Percentiles rank a stretch among this genome's conserved stretches.
Conservation (phyloP, 345 rosid species). For the Garcia nutans region DNA sequence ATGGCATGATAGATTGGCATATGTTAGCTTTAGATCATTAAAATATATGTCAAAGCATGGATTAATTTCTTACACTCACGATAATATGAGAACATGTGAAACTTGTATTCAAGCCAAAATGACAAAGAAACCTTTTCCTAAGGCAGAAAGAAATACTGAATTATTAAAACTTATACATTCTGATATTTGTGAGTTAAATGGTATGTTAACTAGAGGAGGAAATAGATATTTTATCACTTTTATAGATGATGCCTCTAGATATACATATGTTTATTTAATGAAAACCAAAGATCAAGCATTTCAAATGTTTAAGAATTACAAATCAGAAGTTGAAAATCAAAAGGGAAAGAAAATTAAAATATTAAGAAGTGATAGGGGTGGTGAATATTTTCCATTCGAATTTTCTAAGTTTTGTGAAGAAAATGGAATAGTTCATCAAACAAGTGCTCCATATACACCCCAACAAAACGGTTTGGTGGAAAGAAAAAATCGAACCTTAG, state of each 20-base stretch:
- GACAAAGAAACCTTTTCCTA: neutral
- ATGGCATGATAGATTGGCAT: neutral
- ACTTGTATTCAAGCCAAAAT: neutral
- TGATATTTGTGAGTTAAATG: neutral
- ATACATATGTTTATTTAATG: neutral
- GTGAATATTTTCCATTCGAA: no score
- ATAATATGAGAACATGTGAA: neutral
- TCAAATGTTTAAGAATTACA: neutral
- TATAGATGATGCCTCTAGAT: neutral
- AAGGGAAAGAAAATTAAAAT: neutral
- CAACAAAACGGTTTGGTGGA: conserved; percentile 7
- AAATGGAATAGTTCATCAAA: neutral
- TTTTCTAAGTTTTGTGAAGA: neutral
- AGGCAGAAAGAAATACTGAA: neutral
- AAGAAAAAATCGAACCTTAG: neutral
- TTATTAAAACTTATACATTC: neutral
- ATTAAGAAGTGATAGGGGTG: no score
- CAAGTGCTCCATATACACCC: neutral
- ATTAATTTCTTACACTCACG: neutral
- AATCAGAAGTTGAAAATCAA: neutral
- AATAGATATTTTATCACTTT: neutral
- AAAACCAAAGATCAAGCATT: neutral
- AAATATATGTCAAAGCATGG: neutral
- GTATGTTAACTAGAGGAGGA: neutral
- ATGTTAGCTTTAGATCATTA: neutral